Evolutionary conservation across 1,284 basidiomycete species (phyloP), one percentile per base, ranked within the genome.

Genomic region (Papiliotrema terrestris): DNA sequence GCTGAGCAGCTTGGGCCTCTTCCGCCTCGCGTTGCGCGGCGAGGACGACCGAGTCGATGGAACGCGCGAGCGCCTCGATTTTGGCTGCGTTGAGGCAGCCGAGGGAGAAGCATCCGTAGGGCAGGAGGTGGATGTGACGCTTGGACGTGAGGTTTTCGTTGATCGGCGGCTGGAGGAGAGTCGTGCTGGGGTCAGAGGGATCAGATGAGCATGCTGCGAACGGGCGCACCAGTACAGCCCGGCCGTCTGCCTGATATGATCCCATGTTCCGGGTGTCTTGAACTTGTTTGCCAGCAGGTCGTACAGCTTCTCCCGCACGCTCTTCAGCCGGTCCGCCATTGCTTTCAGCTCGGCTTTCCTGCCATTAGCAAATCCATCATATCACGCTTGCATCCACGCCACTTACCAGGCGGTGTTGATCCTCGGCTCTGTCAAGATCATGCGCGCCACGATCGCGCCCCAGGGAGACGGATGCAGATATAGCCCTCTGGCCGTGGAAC

Each of bases 261-360:
- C 83, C 95, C 95, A 98, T 61, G 82, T 84, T 0, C 91, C 91
- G 0, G 95, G 94, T 48, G 95, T 98, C 78, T 91, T 83, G 69
- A 91, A 79, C 77, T 90, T 74, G 57, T 71, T 83, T 22, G 86
- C 89, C 71, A 98, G 76, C 62, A 91, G 74, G 54, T 84, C 80
- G 78, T 84, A 83, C 61, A 98, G 80, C 78, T 89, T 84, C 68
- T 86, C 81, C 42, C 95, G 85, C 85, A 96, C 97, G 55, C 83
- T 83, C 65, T 93, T 92, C 71, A 98, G 92, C 44, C 95, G 84
- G 44, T 85, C 83, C 0, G 93, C 86, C 94, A 98, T 98, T 60
- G 88, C 90, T 75, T 81, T 79, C 73, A 98, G 90, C 74, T 98
- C 94, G 53, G 78, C 77, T 72, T 91, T 86, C 95, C 94, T 97